Evolutionary conservation across 352 stramenopile species (phyloP), one percentile per base, ranked within the genome.

Genomic region (Discostella stelligera): DNA sequence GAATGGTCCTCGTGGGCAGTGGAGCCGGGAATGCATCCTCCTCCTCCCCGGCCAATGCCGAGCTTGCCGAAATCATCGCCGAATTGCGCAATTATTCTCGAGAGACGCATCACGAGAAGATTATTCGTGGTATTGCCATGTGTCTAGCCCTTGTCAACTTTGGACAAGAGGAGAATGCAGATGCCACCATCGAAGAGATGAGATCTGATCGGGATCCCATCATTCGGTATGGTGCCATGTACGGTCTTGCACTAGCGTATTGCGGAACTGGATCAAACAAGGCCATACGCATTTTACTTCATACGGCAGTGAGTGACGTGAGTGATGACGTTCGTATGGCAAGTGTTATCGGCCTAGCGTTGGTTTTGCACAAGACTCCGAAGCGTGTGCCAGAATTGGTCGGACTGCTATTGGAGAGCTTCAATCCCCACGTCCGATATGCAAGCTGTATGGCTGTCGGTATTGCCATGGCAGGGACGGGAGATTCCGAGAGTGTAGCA

Each of bases 371-470:
- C 91, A 96, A 97, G 61, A 98, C 95, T 27, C 96, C 97, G 13
- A 95, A 98, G 70, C 95, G 98, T 66, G 89, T 97, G 62, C 89
- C 90, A 13, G 74, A 94, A 60, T 65, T 94, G 16, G 89, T 90
- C 53, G 80, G 86, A 50, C 88, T 99, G 32, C 86, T 99, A n/a
- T 92, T 98, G 0, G 97, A 99, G 77, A 98, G 94, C 75, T 99
- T 99, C 88, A 99, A 99, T 89, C 96, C 98, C 44, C 97, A 99
- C 89, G 97, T 99, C 32, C 95, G 98, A 52, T 99, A 99, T 85
- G 97, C 97, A 11, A 96, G 97, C 67, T 99, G 96, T 86, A 97
- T 99, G 67, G 97, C 97, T 0, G 95, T 99, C 7, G 97, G 96
- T 41, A 98, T 99, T 82, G 96, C 97, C 16, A 98, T 97, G 85